Base-by-base conservation (phyloP, 257 asterid species). In the Fraxinus anomala region DNA sequence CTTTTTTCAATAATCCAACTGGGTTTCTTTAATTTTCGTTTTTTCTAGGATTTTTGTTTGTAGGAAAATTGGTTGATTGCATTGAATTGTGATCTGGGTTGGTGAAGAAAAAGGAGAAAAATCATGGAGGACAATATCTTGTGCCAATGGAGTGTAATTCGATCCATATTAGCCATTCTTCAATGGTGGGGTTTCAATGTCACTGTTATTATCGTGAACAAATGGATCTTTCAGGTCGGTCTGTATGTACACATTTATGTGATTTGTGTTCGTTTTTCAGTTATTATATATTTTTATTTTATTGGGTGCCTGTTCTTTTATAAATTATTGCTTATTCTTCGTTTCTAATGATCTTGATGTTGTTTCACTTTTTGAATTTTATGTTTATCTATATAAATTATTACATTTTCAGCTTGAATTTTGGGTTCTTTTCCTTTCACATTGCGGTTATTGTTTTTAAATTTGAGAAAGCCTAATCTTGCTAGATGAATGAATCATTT, bases 131-230 rank as follows among this genome's bases (percentile, higher is more conserved):
- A 83, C 68, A 82, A 80, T 67, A 61, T 80, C 79, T 16, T 86
- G 82, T 91, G 83, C 44, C 87, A 86, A 49, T 90, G 96, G 97
- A 86, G 78, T 80, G 94, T 85, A 24, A 75, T 92, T 82, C 91
- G 96, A 83, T 87, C 97, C 83, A 17, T 90, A 2, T 73, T 89
- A 70, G 96, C 97, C 21, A 91, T 92, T 74, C 9, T 90, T 70
- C 97, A 92, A 73, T 92, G 97, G 97, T 92, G 97, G 97, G 90
- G 86, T 75, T 92, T 92, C 88, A 92, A 92, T 86, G 97, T 92
- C 78, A 89, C 94, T 73, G 97, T 92, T 23, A 91, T 92, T 80
- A 92, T 92, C 87, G 87, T 89, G 88, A 92, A 92, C 84, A 92
- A 92, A 82, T 92, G 97, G 97, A 92, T 92, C 91, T 92, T 92